Conservation (phyloP, 1,139 yeast genomes). For the Pichia kudriavzevii region DNA sequence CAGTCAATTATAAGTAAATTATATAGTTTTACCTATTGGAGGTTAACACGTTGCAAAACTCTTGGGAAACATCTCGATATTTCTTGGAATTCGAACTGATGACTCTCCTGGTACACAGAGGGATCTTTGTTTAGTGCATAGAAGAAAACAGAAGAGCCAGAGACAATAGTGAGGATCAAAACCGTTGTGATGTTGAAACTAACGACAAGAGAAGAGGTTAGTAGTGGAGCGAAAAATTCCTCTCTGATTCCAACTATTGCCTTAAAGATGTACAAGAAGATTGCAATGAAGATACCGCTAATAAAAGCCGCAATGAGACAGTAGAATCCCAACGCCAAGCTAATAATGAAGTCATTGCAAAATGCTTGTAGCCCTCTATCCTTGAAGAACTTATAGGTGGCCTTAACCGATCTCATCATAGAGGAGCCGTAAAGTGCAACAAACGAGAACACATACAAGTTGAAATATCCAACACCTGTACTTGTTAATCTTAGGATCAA, state of each 20-base stretch:
- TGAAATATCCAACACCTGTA: slow-evolving; percentile 51
- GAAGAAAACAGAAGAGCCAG: slow-evolving; percentile 82
- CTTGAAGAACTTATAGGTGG: slow-evolving; percentile 68
- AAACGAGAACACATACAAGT: slow-evolving; percentile 82
- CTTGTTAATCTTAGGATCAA: slow-evolving; percentile 26
- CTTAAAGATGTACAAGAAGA: slow-evolving; percentile 40
- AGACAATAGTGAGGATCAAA: slow-evolving; percentile 63
- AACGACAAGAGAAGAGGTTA: slow-evolving; percentile 55
- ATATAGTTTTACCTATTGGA: not conserved
- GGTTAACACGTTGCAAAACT: slow-evolving; percentile 31
- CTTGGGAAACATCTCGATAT: slow-evolving; percentile 64
- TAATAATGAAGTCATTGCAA: slow-evolving; percentile 69
- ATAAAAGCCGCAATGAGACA: slow-evolving; percentile 64
- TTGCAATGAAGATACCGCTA: slow-evolving; percentile 59
- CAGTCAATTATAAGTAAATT: not conserved
- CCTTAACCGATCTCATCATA: slow-evolving; percentile 66
- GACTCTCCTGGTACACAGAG: slow-evolving; percentile 68
- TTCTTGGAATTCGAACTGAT: slow-evolving; percentile 43
- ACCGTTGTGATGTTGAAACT: slow-evolving; percentile 70
- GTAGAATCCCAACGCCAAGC: slow-evolving; percentile 67
- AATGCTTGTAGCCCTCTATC: slow-evolving; percentile 60
- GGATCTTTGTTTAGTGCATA: slow-evolving; percentile 86
- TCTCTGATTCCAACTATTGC: slow-evolving; percentile 42
- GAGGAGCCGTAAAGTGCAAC: slow-evolving; percentile 81
- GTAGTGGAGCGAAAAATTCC: slow-evolving; percentile 66